Evolutionary conservation across 1,139 yeast genomes (phyloP), one percentile per base, ranked within the genome.

Genomic region (Komagataea norvegica): DNA sequence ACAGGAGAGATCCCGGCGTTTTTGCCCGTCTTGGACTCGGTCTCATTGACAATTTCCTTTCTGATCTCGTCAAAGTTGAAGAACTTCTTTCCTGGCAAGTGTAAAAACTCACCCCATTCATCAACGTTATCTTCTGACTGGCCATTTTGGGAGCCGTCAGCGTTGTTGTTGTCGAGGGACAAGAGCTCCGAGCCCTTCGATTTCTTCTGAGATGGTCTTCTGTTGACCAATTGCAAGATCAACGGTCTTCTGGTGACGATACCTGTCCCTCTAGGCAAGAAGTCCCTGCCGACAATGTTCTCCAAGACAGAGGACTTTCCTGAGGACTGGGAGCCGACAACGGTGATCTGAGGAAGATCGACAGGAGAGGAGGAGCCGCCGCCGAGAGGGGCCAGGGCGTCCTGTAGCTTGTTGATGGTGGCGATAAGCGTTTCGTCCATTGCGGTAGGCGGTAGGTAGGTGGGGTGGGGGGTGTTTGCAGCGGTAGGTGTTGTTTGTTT

Each of bases 101-200:
- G 98, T 51, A 91, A 74, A 61, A 91, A 91, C 63, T 91, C 98
- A 49, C 98, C 98, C 97, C 97, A 91, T 67, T 91, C 98, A 48
- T 86, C 93, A 34, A 74, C 75, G 57, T 88, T 88, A 60, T 86
- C 85, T 59, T 86, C 95, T 52, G 66, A 49, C 48, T 63, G 68
- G 18, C 59, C 57, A 10, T 46, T 37, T 10, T 41, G 41, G 17
- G 41, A 37, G 9, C 33, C 31, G 17, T 38, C 33, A 14, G 41
- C 46, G 13, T 56, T 47, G 8, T 34, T 36, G 13, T 56, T 47
- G 8, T 34, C 37, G 38, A 70, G 48, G 43, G 68, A 68, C 18
- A 69, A 50, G 40, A 70, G 51, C 35, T 67, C 69, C 29, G 57
- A 49, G 14, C 59, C 33, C 8, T 60, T 46, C n/a, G 51, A 30